These are phyloP conservation scores for Zygnema circumcarinatum DNA, from an alignment of 139 green algal genomes.

Conservation along the genomic window DNA sequence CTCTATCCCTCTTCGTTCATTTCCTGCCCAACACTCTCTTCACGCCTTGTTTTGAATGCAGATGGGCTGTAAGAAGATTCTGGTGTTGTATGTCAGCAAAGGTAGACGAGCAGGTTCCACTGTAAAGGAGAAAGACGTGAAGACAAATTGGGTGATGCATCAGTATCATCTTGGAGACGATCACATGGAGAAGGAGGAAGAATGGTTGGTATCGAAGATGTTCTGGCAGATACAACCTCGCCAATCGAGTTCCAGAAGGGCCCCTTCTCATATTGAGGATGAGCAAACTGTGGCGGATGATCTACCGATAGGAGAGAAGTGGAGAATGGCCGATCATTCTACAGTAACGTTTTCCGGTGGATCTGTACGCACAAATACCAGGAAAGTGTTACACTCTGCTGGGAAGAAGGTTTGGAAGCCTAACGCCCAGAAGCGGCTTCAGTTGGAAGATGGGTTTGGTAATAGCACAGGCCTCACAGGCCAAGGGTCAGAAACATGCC, in stretches of 20 bases:
- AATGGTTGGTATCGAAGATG: constrained; percentile 41
- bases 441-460: not conserved
- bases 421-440: not conserved
- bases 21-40: not conserved
- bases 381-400: not conserved
- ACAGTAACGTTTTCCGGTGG: not conserved
- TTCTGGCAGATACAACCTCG: constrained; percentile 36
- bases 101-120: not conserved
- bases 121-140: constrained; percentile 27
- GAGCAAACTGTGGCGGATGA: not conserved
- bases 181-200: constrained; percentile 20
- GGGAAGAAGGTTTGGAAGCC: not conserved
- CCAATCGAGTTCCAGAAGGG: not conserved
- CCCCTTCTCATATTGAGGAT: not conserved
- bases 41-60: not conserved
- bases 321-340: not conserved
- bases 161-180: constrained; percentile 41
- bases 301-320: not conserved
- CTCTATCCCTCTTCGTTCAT: not conserved
- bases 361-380: not conserved
- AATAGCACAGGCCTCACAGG: not conserved
- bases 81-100: constrained; percentile 34
- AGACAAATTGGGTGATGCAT: constrained; percentile 48
- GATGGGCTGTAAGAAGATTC: constrained; percentile 49
- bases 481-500: not conserved